Evolutionary conservation across 495 filamentous ascomycete species (phyloP).

Genomic region (Podospora tetraspora): DNA sequence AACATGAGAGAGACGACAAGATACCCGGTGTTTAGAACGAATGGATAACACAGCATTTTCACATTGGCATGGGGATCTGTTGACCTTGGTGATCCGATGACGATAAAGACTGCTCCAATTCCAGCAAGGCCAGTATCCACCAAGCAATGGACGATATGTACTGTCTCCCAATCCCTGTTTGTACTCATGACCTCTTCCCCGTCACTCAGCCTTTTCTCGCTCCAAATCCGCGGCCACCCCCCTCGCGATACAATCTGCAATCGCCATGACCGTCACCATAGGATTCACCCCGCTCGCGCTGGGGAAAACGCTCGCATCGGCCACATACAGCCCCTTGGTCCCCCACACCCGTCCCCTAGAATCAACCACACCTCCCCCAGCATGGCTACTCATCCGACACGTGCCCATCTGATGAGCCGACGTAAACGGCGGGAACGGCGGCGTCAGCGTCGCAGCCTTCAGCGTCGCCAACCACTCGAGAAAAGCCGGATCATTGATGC

Average conservation of each 20-base stretch:
- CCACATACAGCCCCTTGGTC: slow-evolving; percentile 64
- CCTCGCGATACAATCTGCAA: slow-evolving; percentile 59
- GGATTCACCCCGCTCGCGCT: slow-evolving; percentile 89
- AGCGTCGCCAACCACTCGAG: slow-evolving; percentile 62
- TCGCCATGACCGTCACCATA: slow-evolving; percentile 89
- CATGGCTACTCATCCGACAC: slow-evolving; percentile 68
- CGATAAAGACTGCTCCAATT: background rate
- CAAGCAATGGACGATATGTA: background rate
- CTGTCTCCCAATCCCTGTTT: background rate
- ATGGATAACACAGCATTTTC: background rate
- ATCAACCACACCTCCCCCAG: slow-evolving; percentile 66
- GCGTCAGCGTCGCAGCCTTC: slow-evolving; percentile 44
- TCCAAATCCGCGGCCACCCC: slow-evolving; percentile 43
- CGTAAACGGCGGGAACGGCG: slow-evolving; percentile 41
- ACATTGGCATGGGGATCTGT: background rate
- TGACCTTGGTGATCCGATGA: background rate
- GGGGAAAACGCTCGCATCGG: slow-evolving; percentile 86
- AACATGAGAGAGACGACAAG: background rate
- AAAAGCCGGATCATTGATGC: slow-evolving; percentile 62
- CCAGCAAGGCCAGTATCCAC: background rate
- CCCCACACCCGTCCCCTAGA: slow-evolving; percentile 72
- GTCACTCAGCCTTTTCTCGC: background rate
- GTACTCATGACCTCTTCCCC: background rate
- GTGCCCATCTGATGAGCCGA: slow-evolving; percentile 90
- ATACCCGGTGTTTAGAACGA: background rate